A percentile compares a stretch with the other conserved stretches of the same genome.
phyloP scores from a whole-genome alignment of 805 yeast species.

The Torulaspora quercuum region DNA sequence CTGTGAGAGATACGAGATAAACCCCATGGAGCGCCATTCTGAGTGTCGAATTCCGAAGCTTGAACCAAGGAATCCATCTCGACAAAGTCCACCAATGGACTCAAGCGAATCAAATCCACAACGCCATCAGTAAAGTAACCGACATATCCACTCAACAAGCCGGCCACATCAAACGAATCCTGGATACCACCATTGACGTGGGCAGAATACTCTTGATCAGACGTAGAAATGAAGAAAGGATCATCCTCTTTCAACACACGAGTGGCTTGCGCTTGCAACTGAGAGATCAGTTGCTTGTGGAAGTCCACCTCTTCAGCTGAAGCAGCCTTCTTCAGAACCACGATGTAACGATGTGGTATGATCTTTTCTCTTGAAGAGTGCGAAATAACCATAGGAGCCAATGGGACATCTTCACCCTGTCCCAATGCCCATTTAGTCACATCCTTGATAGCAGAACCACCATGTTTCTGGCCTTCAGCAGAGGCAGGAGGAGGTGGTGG shows the following conservation, averaged over 20 bases:
- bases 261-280: conserved; percentile 47
- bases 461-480: conserved; percentile 1
- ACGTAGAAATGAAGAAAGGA: conserved; percentile 33
- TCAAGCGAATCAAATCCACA: conserved; percentile 66
- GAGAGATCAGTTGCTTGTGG: conserved; percentile 66
- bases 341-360: conserved; percentile 75
- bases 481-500: background rate
- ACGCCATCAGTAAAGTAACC: conserved; percentile 78
- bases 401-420: conserved; percentile 2
- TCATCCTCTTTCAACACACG: conserved; percentile 29
- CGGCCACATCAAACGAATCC: conserved; percentile 59
- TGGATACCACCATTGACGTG: conserved; percentile 49
- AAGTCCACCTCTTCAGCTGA: conserved; percentile 50
- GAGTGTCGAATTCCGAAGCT: conserved; percentile 60
- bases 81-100: conserved; percentile 62
- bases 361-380: conserved; percentile 31
- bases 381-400: conserved; percentile 49
- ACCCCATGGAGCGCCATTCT: conserved; percentile 93
- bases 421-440: conserved; percentile 2
- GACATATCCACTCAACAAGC: conserved; percentile 68
- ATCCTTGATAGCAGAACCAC: too few relatives aligned
- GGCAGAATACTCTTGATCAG: conserved; percentile 26
- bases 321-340: conserved; percentile 72
- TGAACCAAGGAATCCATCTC: conserved; percentile 73
- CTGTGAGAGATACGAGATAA: conserved; percentile 86